These are phyloP conservation scores for Ceratocystis huliohia DNA, from an alignment of 2,329 filamentous ascomycete species.

Conservation along the genomic window DNA sequence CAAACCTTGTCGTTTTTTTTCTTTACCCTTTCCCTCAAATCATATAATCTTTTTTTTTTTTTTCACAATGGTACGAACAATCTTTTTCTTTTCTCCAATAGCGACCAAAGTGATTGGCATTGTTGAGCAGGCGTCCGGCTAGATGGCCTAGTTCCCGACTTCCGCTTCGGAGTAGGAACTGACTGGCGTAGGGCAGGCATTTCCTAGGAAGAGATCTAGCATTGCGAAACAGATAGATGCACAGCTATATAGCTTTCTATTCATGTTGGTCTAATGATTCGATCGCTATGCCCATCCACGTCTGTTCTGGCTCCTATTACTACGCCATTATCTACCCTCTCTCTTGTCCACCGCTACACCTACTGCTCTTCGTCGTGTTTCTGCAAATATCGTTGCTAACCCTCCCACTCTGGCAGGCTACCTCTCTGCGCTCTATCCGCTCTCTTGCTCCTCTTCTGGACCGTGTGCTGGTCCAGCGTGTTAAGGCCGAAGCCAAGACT, in stretches of 20 bases:
- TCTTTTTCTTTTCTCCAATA: neutral
- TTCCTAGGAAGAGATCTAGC: too few species aligned
- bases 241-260: too few species aligned
- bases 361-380: neutral
- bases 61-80: slow-evolving; percentile 19
- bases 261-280: too few species aligned
- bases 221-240: too few species aligned
- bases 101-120: too few species aligned
- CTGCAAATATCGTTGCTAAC: neutral
- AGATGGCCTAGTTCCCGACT: too few species aligned
- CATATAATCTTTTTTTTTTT: neutral
- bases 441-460: slow-evolving; percentile 90
- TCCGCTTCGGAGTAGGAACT: too few species aligned
- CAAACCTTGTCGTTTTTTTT: neutral
- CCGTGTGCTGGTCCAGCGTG: slow-evolving; percentile 92
- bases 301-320: too few species aligned
- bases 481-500: slow-evolving; percentile 95
- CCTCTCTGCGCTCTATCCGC: slow-evolving; percentile 87
- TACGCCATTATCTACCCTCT: neutral
- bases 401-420: slow-evolving; percentile 35
- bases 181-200: too few species aligned
- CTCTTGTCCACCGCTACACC: neutral
- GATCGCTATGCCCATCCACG: too few species aligned
- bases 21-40: neutral
- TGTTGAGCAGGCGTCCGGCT: too few species aligned